Base-by-base conservation (phyloP, 345 rosid species). In the Bruguiera sexangula region DNA sequence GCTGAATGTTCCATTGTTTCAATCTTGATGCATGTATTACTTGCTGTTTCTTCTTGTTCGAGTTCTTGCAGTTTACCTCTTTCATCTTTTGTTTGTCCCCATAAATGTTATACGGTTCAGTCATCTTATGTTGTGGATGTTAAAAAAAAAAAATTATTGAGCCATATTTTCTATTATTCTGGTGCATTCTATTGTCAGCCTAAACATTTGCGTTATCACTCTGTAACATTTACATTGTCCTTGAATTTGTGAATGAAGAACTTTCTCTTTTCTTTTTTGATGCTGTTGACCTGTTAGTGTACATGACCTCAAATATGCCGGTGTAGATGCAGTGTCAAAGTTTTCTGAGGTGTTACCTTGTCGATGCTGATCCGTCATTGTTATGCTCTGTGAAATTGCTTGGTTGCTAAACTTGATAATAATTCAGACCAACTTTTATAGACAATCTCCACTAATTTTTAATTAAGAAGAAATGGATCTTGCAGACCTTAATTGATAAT, bases 381-480 rank as follows among this genome's bases (percentile, higher is more conserved):
- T n/a, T n/a, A n/a, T n/a, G 96, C 97, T 89, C 78, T 96, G 89
- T 84, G 98, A 94, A 81, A 83, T 91, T 74, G 96, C 98, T 54
- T 94, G 97, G 98, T 76, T 89, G 67, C 86, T 94, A 74, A 94
- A 94, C 86, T 73, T 89, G 97, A 97, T 94, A 91, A 65, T 63
- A 18, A 13, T 74, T 68, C 55, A 31, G 30, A 65, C 46, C 68
- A 6, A 66, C 22, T 10, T 65, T 59, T 62, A 53, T 13, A 30
- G 22, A 19, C 22, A 63, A 2, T 18, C 6, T 54, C 37, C 15
- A 34, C n/a, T 63, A 18, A 43, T 24, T 36, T 36, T 52, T 27
- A 8, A 37, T 27, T 53, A 20, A 10, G 10, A 2, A 10, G 13
- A 31, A 34, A 34, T 34, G 36, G 26, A 26, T 34, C 8, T 34